Evolutionary conservation across 371 early-diverging fungal genomes (phyloP), one percentile per base, ranked within the genome.

Genomic region (Chytridiales sp.): DNA sequence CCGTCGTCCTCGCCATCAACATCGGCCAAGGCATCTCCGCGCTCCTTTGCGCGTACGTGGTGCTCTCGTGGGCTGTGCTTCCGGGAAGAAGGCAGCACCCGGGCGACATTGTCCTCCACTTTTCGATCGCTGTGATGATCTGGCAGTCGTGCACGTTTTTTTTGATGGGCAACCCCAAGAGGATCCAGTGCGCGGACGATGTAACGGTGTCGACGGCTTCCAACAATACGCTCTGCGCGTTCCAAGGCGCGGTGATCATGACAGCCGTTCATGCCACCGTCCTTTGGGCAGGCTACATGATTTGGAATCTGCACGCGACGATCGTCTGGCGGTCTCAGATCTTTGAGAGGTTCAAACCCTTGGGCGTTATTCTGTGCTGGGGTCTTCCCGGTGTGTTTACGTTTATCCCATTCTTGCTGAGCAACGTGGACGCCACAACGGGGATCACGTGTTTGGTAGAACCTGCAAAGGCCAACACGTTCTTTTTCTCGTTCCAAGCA

Each of bases 21-120:
- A 48, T 74, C 32, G 65, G 80, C 43, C 78, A 84, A 38, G 75
- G 70, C 5, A 68, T 82, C 38, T 83, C 87, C 5, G 73, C 78
- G 30, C 62, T 79, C 19, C 48, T 74, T 1, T 67, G 75, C 24
- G 77, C 83, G 43, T 59, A 80, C 42, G 71, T 87, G 59, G 61
- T 82, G 22, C 26, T 87, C 39, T 80, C 82, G 39, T 85, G 85
- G 51, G 51, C 84, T 19, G 64, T 78, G 42, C 61, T 87, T 21
- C 83, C 84, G 9, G 85, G 81, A 49, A 84, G 85, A 48, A 67
- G 84, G 56, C 73, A 79, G 40, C 87, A 87, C 56, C 85, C 87
- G 19, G 82, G 83, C 9, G 73, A 83, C n/a, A 70, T 87, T 53
- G 84, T 87, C 44, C 62, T 85, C 39, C 79, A 81, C 66, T 80